Conservation (phyloP, 2,329 filamentous ascomycete species). For the Fusarium tjaetaba region DNA sequence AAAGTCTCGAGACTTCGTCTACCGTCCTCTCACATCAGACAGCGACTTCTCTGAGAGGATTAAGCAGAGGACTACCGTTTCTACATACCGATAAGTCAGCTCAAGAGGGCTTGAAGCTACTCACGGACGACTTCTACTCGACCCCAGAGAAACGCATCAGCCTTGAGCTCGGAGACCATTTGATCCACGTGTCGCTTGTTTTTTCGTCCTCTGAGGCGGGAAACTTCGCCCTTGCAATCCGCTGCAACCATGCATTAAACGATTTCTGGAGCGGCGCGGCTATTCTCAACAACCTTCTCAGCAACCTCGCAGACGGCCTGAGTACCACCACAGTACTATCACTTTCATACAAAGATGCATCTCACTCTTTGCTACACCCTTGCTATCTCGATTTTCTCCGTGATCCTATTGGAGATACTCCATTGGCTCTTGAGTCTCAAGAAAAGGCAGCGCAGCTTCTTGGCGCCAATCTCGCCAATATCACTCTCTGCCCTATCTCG, state of each 20-base stretch:
- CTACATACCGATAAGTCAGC: background rate
- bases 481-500: background rate
- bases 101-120: background rate
- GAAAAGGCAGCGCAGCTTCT: constrained; percentile 3
- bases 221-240: background rate
- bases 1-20: background rate
- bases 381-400: background rate
- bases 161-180: background rate
- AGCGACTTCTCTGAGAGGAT: background rate
- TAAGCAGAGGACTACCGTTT: background rate
- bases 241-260: constrained; percentile 9
- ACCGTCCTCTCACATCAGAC: background rate
- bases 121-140: constrained; percentile 5
- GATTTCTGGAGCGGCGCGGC: constrained; percentile 3
- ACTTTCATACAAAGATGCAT: background rate
- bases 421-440: background rate
- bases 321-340: background rate
- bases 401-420: background rate
- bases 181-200: background rate
- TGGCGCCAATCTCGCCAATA: background rate
- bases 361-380: background rate
- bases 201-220: background rate
- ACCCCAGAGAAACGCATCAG: background rate
- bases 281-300: background rate
- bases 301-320: background rate